phyloP scores from a whole-genome alignment of 495 filamentous ascomycete genomes.

The Penicillium soppii region DNA sequence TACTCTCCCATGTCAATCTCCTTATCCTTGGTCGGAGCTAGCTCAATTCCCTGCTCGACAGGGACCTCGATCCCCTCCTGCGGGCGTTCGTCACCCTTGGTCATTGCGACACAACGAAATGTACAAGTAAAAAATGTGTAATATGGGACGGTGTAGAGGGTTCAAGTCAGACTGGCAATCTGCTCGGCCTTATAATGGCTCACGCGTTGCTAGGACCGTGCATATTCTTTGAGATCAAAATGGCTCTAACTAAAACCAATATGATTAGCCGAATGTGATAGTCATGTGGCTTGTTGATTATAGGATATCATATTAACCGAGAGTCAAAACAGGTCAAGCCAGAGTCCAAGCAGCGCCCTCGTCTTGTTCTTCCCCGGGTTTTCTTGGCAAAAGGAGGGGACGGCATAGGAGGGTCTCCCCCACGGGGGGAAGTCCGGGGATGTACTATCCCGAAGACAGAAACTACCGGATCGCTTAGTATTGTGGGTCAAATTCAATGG shows the following conservation, averaged over 20 bases:
- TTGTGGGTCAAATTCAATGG: not conserved
- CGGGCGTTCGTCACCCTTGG: not conserved
- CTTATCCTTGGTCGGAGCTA: not conserved
- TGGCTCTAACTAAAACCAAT: not conserved
- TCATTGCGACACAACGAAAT: not conserved
- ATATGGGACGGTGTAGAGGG: not conserved
- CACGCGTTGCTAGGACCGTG: not conserved
- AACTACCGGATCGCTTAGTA: not conserved
- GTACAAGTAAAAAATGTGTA: not conserved
- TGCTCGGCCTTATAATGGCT: not conserved
- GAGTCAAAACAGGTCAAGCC: conserved; percentile 1
- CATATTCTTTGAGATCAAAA: not conserved
- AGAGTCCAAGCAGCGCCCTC: conserved; percentile 1
- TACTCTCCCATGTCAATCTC: conserved; percentile 15
- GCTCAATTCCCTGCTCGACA: not conserved
- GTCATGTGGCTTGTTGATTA: not conserved
- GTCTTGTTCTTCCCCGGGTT: conserved; percentile 1
- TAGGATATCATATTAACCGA: not conserved
- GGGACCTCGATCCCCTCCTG: conserved; percentile 12
- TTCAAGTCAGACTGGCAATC: not conserved
- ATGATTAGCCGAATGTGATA: not conserved
- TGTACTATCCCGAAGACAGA: conserved; percentile 15
- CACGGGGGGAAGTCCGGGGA: conserved; percentile 20
- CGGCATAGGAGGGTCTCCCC: not conserved
- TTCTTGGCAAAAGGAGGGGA: conserved; percentile 15